Base-by-base conservation (phyloP, 192 early-diverging fungal genomes). In the Backusella liffmaniae region DNA sequence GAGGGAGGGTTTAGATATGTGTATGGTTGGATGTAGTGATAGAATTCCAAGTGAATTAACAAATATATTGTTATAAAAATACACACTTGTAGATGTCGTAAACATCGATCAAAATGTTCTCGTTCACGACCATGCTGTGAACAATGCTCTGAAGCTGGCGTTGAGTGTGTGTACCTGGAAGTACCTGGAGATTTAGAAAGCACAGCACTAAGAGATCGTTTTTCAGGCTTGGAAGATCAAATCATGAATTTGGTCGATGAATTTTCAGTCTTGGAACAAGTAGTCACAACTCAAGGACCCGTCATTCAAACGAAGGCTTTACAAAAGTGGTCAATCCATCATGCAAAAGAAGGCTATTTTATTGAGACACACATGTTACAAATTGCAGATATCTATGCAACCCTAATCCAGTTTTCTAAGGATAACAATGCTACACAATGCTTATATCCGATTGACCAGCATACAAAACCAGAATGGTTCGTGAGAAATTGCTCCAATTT, bases 171-270 rank as follows among this genome's bases (percentile, higher is more conserved):
- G 21, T 81, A 81, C 13, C 35, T 81, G 3, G 76, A 81, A 23
- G 46, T 67, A 15, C 80, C 80, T n/a, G 80, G 80, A 15, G 80
- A 81, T 75, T 37, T 81, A 16, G 80, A 81, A 56, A 81, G 80
- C 36, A 81, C 80, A 9, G 80, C 80, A 16, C 42, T 81, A 37
- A 73, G 80, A 46, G 72, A 77, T 35, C 72, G 80, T 5, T 81
- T 81, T 72, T 72, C 80, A 39, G 80, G 80, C 2, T 18, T 81
- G 16, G 80, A 81, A 75, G 73, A 81, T 53, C 80, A 81, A 42
- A 81, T 81, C 9, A 69, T 77, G 21, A 59, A 68, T 62, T 34
- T 77, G 1, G 15, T 81, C 23, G 73, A 66, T 37, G 76, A 81
- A 35, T 81, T 81, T 29, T 62, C 69, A 9, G 39, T 69, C 7